Conservation (phyloP, 2,329 filamentous ascomycete genomes). For the Metarhizium rileyi region DNA sequence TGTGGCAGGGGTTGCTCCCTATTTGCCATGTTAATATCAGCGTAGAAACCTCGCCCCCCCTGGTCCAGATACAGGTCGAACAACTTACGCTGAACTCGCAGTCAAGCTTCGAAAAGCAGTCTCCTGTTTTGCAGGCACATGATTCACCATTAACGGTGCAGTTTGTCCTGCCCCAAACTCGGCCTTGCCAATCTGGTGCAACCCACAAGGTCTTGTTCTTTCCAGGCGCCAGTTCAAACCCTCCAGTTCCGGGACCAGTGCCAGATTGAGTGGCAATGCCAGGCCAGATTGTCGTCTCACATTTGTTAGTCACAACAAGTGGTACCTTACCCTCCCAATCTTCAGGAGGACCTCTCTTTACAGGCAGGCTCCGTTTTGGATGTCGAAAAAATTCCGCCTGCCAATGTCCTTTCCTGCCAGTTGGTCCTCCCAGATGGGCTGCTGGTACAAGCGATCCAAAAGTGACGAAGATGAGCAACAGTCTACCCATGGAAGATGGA, state of each 20-base stretch:
- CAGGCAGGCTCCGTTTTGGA: slow-evolving; percentile 14
- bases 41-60: background rate
- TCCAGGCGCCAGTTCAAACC: slow-evolving; percentile 56
- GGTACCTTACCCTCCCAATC: slow-evolving; percentile 37
- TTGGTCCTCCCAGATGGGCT: slow-evolving; percentile 8
- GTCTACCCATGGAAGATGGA: slow-evolving; percentile 12
- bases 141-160: slow-evolving; percentile 64
- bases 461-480: slow-evolving; percentile 14
- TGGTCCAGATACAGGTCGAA: background rate
- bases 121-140: slow-evolving; percentile 63
- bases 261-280: slow-evolving; percentile 66
- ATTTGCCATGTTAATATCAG: background rate
- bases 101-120: slow-evolving; percentile 61
- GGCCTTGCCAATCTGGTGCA: slow-evolving; percentile 66
- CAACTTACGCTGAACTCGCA: slow-evolving; percentile 57
- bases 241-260: slow-evolving; percentile 53
- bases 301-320: slow-evolving; percentile 62
- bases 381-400: slow-evolving; percentile 18
- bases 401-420: slow-evolving; percentile 13
- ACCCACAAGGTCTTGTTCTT: slow-evolving; percentile 53
- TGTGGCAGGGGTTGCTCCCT: slow-evolving; percentile 66
- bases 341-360: slow-evolving; percentile 22
- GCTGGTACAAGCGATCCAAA: slow-evolving; percentile 13
- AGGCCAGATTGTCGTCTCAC: slow-evolving; percentile 63
- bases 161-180: slow-evolving; percentile 76